Evolutionary conservation across 2,329 filamentous ascomycete species (phyloP).

Genomic region (Sporothrix dimorphospora): DNA sequence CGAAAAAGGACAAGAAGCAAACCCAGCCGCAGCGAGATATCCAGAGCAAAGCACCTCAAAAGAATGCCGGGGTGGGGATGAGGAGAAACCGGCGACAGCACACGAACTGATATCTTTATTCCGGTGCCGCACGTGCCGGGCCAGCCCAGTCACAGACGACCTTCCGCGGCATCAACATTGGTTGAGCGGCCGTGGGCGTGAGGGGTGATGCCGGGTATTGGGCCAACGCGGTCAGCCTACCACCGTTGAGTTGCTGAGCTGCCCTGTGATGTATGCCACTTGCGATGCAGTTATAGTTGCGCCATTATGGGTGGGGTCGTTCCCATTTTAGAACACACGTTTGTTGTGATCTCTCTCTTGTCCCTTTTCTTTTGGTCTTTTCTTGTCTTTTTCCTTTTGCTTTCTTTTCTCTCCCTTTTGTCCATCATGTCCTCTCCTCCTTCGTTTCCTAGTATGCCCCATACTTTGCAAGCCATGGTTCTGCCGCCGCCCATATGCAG

Average conservation of each 20-base stretch:
- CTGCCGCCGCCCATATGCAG: not conserved
- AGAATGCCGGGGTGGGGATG: not conserved
- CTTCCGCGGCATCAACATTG: not conserved
- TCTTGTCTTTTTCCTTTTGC: not conserved
- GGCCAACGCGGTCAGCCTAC: not conserved
- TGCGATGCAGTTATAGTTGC: not conserved
- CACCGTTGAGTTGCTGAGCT: not conserved
- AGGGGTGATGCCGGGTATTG: not conserved
- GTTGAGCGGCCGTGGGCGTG: not conserved
- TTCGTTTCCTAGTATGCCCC: not conserved
- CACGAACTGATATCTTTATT: not conserved
- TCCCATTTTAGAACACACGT: no score
- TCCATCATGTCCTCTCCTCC: no score
- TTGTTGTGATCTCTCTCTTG: not conserved
- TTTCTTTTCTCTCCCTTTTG: not conserved
- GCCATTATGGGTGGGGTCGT: not conserved
- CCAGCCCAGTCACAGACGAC: not conserved
- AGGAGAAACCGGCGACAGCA: not conserved
- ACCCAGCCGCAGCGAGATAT: no score
- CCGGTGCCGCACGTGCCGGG: not conserved
- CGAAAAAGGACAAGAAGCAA: not conserved
- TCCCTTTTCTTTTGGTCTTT: no score
- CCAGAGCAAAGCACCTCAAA: not conserved
- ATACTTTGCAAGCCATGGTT: not conserved
- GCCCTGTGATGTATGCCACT: not conserved